Conservation (phyloP, 1,284 basidiomycete genomes). For the Pseudozyma sp. region DNA sequence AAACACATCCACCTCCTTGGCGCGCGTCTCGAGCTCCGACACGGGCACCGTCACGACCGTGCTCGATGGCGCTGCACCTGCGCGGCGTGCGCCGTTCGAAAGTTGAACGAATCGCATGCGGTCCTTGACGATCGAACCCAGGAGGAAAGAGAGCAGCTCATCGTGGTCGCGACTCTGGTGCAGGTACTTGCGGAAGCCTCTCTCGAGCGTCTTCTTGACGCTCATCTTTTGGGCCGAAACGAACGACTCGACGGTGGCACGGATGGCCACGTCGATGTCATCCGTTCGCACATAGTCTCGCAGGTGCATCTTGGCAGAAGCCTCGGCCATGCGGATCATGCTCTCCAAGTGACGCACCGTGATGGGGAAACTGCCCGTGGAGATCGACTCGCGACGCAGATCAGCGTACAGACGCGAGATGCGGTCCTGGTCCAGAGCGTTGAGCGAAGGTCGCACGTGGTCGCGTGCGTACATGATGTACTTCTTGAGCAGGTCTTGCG, state of each 20-base stretch:
- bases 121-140: slow-evolving; percentile 94
- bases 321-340: slow-evolving; percentile 99
- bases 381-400: slow-evolving; percentile 91
- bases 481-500: slow-evolving; percentile 95
- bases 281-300: slow-evolving; percentile 94
- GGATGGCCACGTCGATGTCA: slow-evolving; percentile 97
- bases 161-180: slow-evolving; percentile 92
- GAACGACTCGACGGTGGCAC: slow-evolving; percentile 92
- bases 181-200: slow-evolving; percentile 92
- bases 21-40: slow-evolving; percentile 72
- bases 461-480: slow-evolving; percentile 99
- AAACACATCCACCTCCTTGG: slow-evolving; percentile 92
- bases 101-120: slow-evolving; percentile 78
- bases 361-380: slow-evolving; percentile 97
- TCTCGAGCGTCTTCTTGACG: slow-evolving; percentile 95
- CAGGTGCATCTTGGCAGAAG: slow-evolving; percentile 97
- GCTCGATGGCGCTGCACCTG: slow-evolving; percentile 20
- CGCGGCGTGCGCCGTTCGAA: slow-evolving; percentile 62
- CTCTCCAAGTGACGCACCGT: slow-evolving; percentile 97
- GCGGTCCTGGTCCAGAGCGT: slow-evolving; percentile 95
- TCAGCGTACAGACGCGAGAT: slow-evolving; percentile 95
- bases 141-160: slow-evolving; percentile 91
- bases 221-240: slow-evolving; percentile 97
- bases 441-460: slow-evolving; percentile 88
- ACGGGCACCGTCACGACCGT: slow-evolving; percentile 60